These are phyloP conservation scores for Alliaria petiolata DNA, from an alignment of 345 rosid species.

Conservation along the genomic window DNA sequence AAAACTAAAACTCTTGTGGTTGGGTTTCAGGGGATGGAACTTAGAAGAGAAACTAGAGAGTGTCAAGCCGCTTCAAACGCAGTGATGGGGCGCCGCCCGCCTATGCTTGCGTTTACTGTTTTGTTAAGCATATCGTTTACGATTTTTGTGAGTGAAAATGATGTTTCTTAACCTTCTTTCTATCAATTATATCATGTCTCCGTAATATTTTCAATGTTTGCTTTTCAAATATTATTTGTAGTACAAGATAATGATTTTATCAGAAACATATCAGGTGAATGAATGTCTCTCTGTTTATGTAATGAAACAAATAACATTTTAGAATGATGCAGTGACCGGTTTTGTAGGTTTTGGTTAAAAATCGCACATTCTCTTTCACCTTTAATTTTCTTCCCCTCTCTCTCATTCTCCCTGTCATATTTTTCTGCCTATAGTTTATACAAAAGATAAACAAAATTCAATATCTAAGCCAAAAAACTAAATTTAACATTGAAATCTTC, in stretches of 20 bases:
- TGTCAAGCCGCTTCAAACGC: constrained; percentile 16
- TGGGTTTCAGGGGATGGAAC: constrained; percentile 67
- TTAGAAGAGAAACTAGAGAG: constrained; percentile 60
- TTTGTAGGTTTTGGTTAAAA: not conserved
- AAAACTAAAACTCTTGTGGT: constrained; percentile 3
- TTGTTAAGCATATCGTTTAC: too few species aligned
- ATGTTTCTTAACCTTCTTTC: too few species aligned
- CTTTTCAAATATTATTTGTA: not conserved
- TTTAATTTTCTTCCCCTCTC: too few species aligned
- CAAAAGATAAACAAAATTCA: too few species aligned
- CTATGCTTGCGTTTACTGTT: constrained; percentile 1
- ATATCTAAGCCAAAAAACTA: too few species aligned
- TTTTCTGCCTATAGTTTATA: too few species aligned
- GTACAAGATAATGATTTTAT: not conserved
- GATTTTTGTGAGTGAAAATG: too few species aligned
- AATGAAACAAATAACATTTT: not conserved
- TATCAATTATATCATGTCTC: not conserved
- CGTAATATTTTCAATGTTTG: not conserved
- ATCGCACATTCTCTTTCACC: not conserved
- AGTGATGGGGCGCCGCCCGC: not conserved
- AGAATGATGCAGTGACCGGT: not conserved
- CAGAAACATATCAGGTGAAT: not conserved
- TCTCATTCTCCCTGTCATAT: too few species aligned
- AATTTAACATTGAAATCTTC: too few species aligned
- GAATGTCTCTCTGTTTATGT: not conserved